Conservation (phyloP, 768 basidiomycete species). For the Lenzites betulinus region DNA sequence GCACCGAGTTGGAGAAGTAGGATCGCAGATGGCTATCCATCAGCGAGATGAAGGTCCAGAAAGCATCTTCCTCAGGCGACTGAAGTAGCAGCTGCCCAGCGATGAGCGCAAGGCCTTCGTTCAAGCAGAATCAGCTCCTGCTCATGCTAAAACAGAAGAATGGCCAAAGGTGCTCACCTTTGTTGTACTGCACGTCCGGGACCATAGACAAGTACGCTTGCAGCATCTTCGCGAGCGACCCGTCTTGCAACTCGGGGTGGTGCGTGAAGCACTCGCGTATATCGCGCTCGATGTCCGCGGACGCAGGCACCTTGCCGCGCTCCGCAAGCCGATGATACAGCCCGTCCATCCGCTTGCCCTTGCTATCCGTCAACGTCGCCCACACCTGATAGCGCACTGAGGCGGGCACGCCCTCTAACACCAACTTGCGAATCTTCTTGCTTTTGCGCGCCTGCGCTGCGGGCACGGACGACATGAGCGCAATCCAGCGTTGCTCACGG, state of each 20-base stretch:
- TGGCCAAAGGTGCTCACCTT: slow-evolving; percentile 43
- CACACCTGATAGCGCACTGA: slow-evolving; percentile 85
- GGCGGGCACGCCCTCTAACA: slow-evolving; percentile 77
- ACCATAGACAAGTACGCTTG: slow-evolving; percentile 87
- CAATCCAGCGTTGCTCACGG: slow-evolving; percentile 78
- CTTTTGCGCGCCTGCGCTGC: slow-evolving; percentile 70
- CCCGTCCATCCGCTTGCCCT: slow-evolving; percentile 65
- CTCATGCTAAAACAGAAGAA: background rate
- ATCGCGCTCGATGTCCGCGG: slow-evolving; percentile 61
- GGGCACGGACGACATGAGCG: slow-evolving; percentile 54
- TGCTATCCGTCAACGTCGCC: slow-evolving; percentile 78
- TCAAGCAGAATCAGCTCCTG: background rate
- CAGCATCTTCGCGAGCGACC: slow-evolving; percentile 50
- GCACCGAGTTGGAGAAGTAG: slow-evolving; percentile 66
- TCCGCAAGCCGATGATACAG: slow-evolving; percentile 66
- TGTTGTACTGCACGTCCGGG: slow-evolving; percentile 71
- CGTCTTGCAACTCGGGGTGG: slow-evolving; percentile 58
- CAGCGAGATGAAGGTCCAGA: slow-evolving; percentile 86
- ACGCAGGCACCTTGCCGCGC: slow-evolving; percentile 52
- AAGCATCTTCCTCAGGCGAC: slow-evolving; percentile 85
- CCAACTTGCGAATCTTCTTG: slow-evolving; percentile 75
- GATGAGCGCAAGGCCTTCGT: slow-evolving; percentile 64
- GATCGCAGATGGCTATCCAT: slow-evolving; percentile 85
- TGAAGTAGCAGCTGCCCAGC: slow-evolving; percentile 72
- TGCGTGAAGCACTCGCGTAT: slow-evolving; percentile 54